These are phyloP conservation scores for Schizochytrium sp. DNA, from an alignment of 108 stramenopile genomes.

Conservation along the genomic window DNA sequence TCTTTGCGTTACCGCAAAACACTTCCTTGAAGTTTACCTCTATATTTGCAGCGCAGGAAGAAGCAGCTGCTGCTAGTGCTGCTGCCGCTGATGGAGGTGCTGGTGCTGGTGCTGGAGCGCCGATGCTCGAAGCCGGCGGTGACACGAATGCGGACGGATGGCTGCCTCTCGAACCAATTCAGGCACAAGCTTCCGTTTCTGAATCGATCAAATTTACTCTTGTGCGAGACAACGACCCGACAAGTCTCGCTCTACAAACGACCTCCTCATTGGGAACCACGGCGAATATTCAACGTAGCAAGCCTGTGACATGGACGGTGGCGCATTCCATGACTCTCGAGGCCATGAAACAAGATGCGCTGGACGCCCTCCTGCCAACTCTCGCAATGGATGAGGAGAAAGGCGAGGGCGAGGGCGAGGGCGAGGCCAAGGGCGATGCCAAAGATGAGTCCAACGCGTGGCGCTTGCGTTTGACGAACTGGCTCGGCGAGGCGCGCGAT, in stretches of 20 bases:
- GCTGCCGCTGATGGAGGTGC: too few relatives aligned
- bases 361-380: neutral
- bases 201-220: neutral
- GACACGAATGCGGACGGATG: too few relatives aligned
- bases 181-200: neutral
- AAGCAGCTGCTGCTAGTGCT: too few relatives aligned
- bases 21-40: too few relatives aligned
- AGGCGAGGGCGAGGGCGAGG: neutral
- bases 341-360: neutral
- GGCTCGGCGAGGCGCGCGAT: neutral
- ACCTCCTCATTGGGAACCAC: too few relatives aligned
- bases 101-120: too few relatives aligned
- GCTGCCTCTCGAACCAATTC: too few relatives aligned
- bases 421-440: neutral
- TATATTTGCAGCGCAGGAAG: too few relatives aligned
- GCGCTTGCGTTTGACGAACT: neutral
- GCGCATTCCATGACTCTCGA: neutral
- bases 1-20: too few relatives aligned
- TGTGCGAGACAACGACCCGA: neutral
- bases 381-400: too few relatives aligned
- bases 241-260: neutral
- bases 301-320: neutral
- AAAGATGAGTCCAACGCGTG: neutral
- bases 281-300: neutral
- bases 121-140: too few relatives aligned